Base-by-base conservation (phyloP, 2,329 filamentous ascomycete species). In the Blastomyces parvus region DNA sequence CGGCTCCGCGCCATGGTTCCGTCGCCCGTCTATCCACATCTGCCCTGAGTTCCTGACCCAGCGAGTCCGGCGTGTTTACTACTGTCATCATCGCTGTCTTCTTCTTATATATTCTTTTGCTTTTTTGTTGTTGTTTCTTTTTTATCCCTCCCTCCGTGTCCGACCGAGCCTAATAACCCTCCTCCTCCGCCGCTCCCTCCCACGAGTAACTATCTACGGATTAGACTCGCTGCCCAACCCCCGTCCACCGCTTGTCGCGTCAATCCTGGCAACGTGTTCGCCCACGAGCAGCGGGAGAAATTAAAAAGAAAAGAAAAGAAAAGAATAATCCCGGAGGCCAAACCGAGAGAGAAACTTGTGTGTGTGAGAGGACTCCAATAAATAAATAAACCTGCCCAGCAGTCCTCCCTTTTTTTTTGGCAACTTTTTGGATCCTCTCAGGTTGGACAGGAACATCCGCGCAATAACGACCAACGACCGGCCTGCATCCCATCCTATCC, bases 1-100 rank as follows among this genome's bases (percentile, higher is more conserved):
- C 17, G 42, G 42, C 19, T 7, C 52, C 70, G 70, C 73, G 70
- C 72, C 73, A 75, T 75, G 73, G 70, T 69, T 68, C 68, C 68
- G 64, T 64, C 64, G 64, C 63, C 66, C 67, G 69, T 67, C 69
- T 69, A 67, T 67, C 68, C 66, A 70, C 68, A 70, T 66, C 71
- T 65, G 67, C 68, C 71, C 67, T 74, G 70, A n/a, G n/a, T n/a
- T n/a, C n/a, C n/a, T n/a, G n/a, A 74, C 2, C 27, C 27, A 30
- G 27, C 27, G 27, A 30, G 4, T 4, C 72, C 59, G 62, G 62
- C 64, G 65, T 67, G 62, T 65, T 67, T 64, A 67, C 66, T 60
- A 36, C 22, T 33, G 8, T 57, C 59, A 19, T 40, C 44, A 14
- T n/a, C 46, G 33, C 48, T 46, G 19, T 44, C 57, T 64, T 63